Percentiles rank a stretch among this genome's conserved stretches.
Evolutionary conservation across 2,329 filamentous ascomycete genomes (phyloP).

Genomic region (Aschersonia sp.): DNA sequence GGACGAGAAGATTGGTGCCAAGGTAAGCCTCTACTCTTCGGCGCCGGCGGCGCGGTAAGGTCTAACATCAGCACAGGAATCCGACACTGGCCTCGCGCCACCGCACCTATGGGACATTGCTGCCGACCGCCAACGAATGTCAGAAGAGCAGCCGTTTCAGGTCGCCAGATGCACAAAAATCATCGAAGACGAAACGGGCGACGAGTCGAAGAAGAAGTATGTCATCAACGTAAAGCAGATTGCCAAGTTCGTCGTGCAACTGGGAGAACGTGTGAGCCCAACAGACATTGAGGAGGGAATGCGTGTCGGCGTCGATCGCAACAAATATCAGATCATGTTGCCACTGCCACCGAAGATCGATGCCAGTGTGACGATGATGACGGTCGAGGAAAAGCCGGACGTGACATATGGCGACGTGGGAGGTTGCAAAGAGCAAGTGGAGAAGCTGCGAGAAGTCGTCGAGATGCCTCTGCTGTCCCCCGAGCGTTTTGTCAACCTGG

Average conservation of each 20-base stretch:
- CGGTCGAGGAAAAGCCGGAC: conserved; percentile 97
- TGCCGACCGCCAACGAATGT: conserved; percentile 95
- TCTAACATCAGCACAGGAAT: conserved; percentile 51
- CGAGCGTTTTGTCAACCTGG: conserved; percentile 95
- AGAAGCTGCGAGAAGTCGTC: conserved; percentile 96
- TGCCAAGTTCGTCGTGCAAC: conserved; percentile 96
- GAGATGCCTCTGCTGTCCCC: conserved; percentile 96
- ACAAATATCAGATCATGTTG: conserved; percentile 98
- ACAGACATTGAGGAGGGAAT: conserved; percentile 99
- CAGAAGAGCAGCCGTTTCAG: conserved; percentile 93
- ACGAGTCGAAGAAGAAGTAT: conserved; percentile 97
- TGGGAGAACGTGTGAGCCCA: conserved; percentile 90
- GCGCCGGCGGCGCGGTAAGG: neutral
- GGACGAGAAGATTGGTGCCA: conserved; percentile 93
- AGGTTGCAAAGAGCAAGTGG: conserved; percentile 98
- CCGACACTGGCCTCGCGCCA: conserved; percentile 92
- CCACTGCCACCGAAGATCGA: conserved; percentile 97
- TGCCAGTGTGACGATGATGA: conserved; percentile 99
- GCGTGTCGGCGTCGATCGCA: conserved; percentile 94
- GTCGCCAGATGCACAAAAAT: conserved; percentile 98
- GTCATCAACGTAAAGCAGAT: conserved; percentile 99
- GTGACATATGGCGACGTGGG: conserved; percentile 98
- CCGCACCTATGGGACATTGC: conserved; percentile 98
- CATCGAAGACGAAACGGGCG: conserved; percentile 85
- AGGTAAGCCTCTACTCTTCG: conserved; percentile 29